phyloP scores from a whole-genome alignment of 768 basidiomycete genomes.

The Naganishia vishniacii region DNA sequence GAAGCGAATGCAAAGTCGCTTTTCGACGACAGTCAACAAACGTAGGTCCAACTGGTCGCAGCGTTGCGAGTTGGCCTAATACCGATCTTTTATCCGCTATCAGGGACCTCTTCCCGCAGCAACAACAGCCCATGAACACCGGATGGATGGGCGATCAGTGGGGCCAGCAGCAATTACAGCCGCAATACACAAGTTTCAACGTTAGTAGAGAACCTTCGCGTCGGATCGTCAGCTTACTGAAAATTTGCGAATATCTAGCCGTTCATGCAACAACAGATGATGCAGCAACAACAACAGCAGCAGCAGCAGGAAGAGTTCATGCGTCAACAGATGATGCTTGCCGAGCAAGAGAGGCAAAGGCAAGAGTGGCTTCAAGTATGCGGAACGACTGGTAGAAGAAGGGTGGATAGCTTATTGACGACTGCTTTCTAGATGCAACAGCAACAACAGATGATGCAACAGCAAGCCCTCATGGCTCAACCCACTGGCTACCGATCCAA shows the following conservation, averaged over 20 bases:
- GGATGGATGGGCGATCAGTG: slow-evolving; percentile 41
- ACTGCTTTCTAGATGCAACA: slow-evolving; percentile 39
- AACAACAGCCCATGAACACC: slow-evolving; percentile 51
- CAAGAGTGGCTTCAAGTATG: slow-evolving; percentile 47
- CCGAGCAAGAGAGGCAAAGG: slow-evolving; percentile 49
- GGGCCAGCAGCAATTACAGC: slow-evolving; percentile 66
- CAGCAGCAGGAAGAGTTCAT: slow-evolving; percentile 50
- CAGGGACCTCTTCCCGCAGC: slow-evolving; percentile 53
- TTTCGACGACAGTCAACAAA: slow-evolving; percentile 66
- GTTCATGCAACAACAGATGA: slow-evolving; percentile 65
- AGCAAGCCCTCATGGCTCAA: slow-evolving; percentile 49
- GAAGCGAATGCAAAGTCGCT: slow-evolving; percentile 67
- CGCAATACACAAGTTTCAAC: slow-evolving; percentile 88
- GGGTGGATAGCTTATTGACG: slow-evolving; percentile 39
- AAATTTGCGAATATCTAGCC: slow-evolving; percentile 31
- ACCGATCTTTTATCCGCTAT: slow-evolving; percentile 43
- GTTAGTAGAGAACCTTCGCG: slow-evolving; percentile 31
- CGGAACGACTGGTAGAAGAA: slow-evolving; percentile 1
- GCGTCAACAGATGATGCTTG: slow-evolving; percentile 52
- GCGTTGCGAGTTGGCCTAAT: slow-evolving; percentile 55
- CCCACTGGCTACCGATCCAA: slow-evolving; percentile 63
- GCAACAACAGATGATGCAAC: slow-evolving; percentile 38
- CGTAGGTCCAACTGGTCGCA: background rate
- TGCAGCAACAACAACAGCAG: slow-evolving; percentile 67
- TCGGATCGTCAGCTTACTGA: background rate